phyloP scores from a whole-genome alignment of 108 stramenopile species.

The Bacterosira constricta region DNA sequence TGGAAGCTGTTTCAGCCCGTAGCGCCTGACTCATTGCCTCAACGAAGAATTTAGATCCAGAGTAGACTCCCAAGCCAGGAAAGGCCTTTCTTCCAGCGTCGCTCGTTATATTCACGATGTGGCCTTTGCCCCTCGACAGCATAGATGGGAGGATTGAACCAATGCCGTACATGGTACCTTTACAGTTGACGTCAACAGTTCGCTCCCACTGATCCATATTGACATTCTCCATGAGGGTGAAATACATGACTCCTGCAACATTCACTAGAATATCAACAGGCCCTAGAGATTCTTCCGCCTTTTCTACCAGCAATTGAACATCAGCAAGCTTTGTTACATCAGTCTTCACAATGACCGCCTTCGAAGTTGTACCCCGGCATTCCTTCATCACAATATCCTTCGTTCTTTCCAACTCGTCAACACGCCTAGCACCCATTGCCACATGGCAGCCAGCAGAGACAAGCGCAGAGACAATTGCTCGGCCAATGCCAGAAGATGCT shows the following conservation, averaged over 20 bases:
- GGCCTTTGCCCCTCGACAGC: slow-evolving; percentile 66
- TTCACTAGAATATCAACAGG: slow-evolving; percentile 58
- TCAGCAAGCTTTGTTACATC: slow-evolving; percentile 53
- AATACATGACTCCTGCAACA: slow-evolving; percentile 87
- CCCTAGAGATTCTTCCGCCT: slow-evolving; percentile 37
- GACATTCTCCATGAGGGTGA: slow-evolving; percentile 72
- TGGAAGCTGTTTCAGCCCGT: slow-evolving; percentile 54
- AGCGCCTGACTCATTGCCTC: slow-evolving; percentile 62
- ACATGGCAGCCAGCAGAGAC: slow-evolving; percentile 64
- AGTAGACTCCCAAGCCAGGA: slow-evolving; percentile 74
- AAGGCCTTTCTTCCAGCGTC: slow-evolving; percentile 79
- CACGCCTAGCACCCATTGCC: slow-evolving; percentile 68
- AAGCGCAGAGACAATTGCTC: slow-evolving; percentile 62
- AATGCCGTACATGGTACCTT: slow-evolving; percentile 72
- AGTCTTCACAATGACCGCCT: slow-evolving; percentile 25
- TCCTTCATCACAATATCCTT: slow-evolving; percentile 17
- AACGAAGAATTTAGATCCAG: slow-evolving; percentile 73
- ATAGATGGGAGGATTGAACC: slow-evolving; percentile 65
- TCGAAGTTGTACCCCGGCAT: slow-evolving; percentile 26
- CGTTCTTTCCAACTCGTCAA: slow-evolving; percentile 61
- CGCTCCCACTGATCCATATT: slow-evolving; percentile 81
- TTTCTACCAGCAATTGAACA: slow-evolving; percentile 35
- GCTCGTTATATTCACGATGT: slow-evolving; percentile 78
- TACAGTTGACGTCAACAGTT: slow-evolving; percentile 83
- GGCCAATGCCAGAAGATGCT: slow-evolving; percentile 79